Evolutionary conservation across 1,284 basidiomycete species (phyloP).

Genomic region (Amylostereum areolatum): DNA sequence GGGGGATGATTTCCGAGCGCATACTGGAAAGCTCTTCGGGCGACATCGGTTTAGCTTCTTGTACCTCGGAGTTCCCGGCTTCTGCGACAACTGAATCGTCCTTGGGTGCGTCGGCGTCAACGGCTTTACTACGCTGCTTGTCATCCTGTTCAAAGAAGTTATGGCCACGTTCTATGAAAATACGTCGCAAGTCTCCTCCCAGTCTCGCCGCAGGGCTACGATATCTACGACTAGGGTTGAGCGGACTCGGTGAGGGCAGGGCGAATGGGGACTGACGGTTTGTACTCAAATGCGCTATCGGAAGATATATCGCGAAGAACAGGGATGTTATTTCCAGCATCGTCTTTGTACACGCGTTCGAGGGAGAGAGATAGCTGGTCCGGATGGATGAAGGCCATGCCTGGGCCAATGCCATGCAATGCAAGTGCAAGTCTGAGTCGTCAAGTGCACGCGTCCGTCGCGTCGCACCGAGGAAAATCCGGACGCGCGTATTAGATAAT

Average conservation of each 20-base stretch:
- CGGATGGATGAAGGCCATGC: slow-evolving; percentile 40
- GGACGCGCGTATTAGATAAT: no score
- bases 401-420: neutral
- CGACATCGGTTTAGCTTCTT: slow-evolving; percentile 44
- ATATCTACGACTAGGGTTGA: slow-evolving; percentile 30
- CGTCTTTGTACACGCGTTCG: slow-evolving; percentile 75
- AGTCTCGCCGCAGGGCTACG: slow-evolving; percentile 48
- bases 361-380: slow-evolving; percentile 60
- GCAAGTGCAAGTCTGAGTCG: no score
- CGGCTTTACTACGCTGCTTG: slow-evolving; percentile 13
- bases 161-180: slow-evolving; percentile 64
- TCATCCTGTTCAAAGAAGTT: slow-evolving; percentile 67
- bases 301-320: slow-evolving; percentile 62
- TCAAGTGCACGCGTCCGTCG: no score
- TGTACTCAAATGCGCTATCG: slow-evolving; percentile 62
- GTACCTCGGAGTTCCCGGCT: slow-evolving; percentile 17
- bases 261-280: slow-evolving; percentile 44
- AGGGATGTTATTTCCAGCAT: slow-evolving; percentile 54
- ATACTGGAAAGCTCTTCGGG: slow-evolving; percentile 69
- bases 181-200: slow-evolving; percentile 57
- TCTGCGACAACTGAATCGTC: slow-evolving; percentile 15
- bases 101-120: slow-evolving; percentile 12
- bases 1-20: slow-evolving; percentile 62
- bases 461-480: no score
- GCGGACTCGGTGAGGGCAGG: slow-evolving; percentile 1